Conservation (phyloP, 2,329 filamentous ascomycete species). For the Dothistroma septosporum region DNA sequence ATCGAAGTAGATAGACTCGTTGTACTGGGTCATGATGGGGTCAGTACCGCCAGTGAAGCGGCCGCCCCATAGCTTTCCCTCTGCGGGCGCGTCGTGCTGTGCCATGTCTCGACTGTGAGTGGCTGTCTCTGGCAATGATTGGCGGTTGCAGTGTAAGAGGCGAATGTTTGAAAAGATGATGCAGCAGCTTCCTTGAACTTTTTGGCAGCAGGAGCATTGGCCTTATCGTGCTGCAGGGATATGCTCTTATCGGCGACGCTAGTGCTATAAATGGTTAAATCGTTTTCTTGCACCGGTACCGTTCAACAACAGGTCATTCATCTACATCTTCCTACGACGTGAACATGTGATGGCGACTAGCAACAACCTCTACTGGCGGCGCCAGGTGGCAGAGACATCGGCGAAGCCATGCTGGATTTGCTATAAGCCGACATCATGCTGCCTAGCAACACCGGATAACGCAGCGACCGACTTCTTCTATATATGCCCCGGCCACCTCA, state of each 20-base stretch:
- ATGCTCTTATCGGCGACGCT: not conserved
- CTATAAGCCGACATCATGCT: constrained; percentile 69
- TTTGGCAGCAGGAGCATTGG: not conserved
- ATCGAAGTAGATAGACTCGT: constrained; percentile 76
- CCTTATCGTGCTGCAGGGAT: not conserved
- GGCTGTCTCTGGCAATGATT: constrained; percentile 3
- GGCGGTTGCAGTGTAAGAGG: not conserved
- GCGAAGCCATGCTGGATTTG: constrained; percentile 86
- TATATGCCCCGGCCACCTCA: constrained; percentile 76
- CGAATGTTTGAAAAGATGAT: not conserved
- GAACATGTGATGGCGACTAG: constrained; percentile 41
- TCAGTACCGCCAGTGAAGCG: constrained; percentile 69
- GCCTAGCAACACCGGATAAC: not conserved
- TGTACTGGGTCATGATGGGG: constrained; percentile 82
- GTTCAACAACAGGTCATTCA: not conserved
- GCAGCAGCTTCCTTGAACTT: not conserved
- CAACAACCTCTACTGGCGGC: constrained; percentile 76
- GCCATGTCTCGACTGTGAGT: constrained; percentile 9
- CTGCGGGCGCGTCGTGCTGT: constrained; percentile 21
- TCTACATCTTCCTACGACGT: constrained; percentile 18
- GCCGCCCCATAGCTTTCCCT: constrained; percentile 57
- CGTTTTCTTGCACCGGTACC: not conserved
- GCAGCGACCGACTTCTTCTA: constrained; percentile 67
- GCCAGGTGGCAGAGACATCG: constrained; percentile 78
- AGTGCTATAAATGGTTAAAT: not conserved